Evolutionary conservation across 192 early-diverging fungal genomes (phyloP).

Genomic region (Nowakowskiella sp.): DNA sequence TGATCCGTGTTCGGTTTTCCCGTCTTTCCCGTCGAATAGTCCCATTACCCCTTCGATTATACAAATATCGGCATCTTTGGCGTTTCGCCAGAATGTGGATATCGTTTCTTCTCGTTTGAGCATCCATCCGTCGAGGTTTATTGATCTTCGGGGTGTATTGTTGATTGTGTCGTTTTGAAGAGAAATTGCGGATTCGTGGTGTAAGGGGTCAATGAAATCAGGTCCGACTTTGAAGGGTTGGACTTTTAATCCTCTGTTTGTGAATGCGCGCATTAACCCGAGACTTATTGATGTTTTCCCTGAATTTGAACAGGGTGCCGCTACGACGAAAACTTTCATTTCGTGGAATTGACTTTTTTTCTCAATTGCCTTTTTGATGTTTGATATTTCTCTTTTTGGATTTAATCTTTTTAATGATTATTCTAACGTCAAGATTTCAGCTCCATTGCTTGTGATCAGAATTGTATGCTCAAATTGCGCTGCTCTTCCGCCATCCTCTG

Average conservation of each 20-base stretch:
- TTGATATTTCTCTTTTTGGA: no score
- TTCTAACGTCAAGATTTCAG: slow-evolving; percentile 70
- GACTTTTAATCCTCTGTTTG: slow-evolving; percentile 5
- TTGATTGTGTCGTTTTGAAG: no score
- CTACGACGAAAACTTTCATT: not conserved
- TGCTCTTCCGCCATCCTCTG: slow-evolving; percentile 64
- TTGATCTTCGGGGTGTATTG: not conserved
- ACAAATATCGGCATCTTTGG: slow-evolving; percentile 4
- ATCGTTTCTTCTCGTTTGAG: slow-evolving; percentile 1
- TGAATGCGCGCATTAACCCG: slow-evolving; percentile 8
- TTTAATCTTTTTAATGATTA: no score
- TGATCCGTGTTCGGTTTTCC: slow-evolving; percentile 7
- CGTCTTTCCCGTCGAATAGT: slow-evolving; percentile 10
- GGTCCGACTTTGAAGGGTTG: slow-evolving; percentile 17
- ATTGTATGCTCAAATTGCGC: slow-evolving; percentile 72
- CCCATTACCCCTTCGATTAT: slow-evolving; percentile 15
- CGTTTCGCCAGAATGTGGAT: not conserved
- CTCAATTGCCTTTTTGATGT: no score
- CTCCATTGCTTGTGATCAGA: slow-evolving; percentile 53
- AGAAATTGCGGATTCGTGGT: slow-evolving; percentile 7
- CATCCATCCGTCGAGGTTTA: slow-evolving; percentile 14
- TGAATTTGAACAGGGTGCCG: slow-evolving; percentile 2
- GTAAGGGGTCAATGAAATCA: slow-evolving; percentile 11
- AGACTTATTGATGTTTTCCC: slow-evolving; percentile 9
- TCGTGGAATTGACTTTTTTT: not conserved